These are phyloP conservation scores for Colletotrichum simmondsii DNA, from an alignment of 2,329 filamentous ascomycete species.

Conservation along the genomic window DNA sequence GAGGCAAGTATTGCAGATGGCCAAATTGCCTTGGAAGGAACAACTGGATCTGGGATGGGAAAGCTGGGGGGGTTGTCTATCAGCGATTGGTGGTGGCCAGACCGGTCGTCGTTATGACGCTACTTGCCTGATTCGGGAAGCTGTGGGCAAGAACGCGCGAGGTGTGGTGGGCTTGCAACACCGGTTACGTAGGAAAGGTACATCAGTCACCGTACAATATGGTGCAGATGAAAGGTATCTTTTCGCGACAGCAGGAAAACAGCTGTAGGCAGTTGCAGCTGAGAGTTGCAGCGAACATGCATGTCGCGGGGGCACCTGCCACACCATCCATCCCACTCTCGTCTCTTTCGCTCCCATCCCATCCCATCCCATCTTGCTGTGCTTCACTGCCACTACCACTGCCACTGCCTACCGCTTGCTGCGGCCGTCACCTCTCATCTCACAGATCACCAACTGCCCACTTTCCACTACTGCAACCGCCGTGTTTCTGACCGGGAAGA, in stretches of 20 bases:
- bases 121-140: slow-evolving; percentile 30
- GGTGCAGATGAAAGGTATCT: not conserved
- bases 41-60: slow-evolving; percentile 6
- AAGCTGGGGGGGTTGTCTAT: slow-evolving; percentile 11
- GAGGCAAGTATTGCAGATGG: slow-evolving; percentile 2
- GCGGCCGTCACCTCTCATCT: not conserved
- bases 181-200: not conserved
- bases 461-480: not conserved
- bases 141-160: not conserved
- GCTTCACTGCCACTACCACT: no score
- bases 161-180: slow-evolving; percentile 1
- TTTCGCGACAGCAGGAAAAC: not conserved
- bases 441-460: slow-evolving; percentile 3
- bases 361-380: not conserved
- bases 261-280: not conserved
- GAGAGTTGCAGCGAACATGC: not conserved
- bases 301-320: not conserved
- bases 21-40: slow-evolving; percentile 11
- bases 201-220: not conserved
- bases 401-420: not conserved
- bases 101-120: slow-evolving; percentile 30
- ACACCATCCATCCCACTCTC: not conserved
- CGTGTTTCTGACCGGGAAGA: not conserved
- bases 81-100: slow-evolving; percentile 28
- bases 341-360: not conserved